Evolutionary conservation across 331 rosid genomes (phyloP).

Genomic region (Cucumis variabilis): DNA sequence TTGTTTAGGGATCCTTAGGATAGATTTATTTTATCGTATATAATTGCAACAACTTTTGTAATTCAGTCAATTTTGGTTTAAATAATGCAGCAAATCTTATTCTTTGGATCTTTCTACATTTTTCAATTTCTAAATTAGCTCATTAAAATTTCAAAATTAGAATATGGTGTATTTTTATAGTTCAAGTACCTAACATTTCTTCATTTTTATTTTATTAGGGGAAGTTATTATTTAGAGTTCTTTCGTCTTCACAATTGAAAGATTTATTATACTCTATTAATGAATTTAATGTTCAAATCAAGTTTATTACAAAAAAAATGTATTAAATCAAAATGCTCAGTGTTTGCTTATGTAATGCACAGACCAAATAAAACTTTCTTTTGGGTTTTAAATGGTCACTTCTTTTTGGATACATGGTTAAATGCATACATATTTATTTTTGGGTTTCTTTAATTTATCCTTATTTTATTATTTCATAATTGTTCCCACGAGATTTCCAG

Average conservation of each 20-base stretch:
- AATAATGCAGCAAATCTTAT: not conserved
- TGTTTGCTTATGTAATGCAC: not conserved
- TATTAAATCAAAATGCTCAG: not conserved
- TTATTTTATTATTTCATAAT: not conserved
- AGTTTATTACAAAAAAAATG: too few relatives aligned
- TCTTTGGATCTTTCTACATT: not conserved
- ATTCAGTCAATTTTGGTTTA: not conserved
- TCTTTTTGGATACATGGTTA: not conserved
- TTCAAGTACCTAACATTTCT: not conserved
- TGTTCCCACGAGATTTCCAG: too few relatives aligned
- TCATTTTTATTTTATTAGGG: not conserved
- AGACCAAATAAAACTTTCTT: conserved; percentile 34
- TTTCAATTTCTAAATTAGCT: not conserved
- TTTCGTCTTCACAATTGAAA: not conserved
- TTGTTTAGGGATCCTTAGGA: not conserved
- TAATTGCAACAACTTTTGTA: not conserved
- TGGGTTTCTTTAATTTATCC: not conserved
- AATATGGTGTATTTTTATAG: not conserved
- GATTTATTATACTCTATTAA: not conserved
- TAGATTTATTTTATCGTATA: not conserved
- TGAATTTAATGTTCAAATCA: not conserved
- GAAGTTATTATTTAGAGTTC: too few relatives aligned
- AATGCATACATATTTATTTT: not conserved
- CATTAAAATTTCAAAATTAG: not conserved
- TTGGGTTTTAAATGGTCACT: conserved; percentile 22